A percentile compares a stretch with the other conserved stretches of the same genome.
phyloP scores from a whole-genome alignment of 192 early-diverging fungal genomes.

The Coemansia biformis region DNA sequence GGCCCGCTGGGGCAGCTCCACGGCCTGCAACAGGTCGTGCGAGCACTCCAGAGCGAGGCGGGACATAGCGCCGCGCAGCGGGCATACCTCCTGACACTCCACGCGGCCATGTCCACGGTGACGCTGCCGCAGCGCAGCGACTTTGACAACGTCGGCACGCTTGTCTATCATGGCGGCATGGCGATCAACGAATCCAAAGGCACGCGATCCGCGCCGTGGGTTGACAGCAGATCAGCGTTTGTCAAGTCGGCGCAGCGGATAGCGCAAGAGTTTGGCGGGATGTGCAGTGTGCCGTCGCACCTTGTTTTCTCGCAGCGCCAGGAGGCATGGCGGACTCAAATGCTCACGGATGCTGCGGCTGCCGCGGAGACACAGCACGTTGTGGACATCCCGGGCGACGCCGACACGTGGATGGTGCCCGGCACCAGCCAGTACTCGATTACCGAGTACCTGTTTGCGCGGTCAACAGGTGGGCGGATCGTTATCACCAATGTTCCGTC shows the following conservation, averaged over 20 bases:
- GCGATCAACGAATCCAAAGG: background rate
- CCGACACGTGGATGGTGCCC: constrained; percentile 40
- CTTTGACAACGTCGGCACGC: constrained; percentile 33
- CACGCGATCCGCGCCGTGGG: background rate
- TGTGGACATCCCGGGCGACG: constrained; percentile 13
- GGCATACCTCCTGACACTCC: constrained; percentile 14
- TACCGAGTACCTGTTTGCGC: constrained; percentile 36
- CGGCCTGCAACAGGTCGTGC: constrained; percentile 16
- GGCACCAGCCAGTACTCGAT: constrained; percentile 37
- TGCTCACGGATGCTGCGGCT: constrained; percentile 1
- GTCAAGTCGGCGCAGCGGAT: constrained; percentile 8
- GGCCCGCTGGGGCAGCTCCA: constrained; percentile 33
- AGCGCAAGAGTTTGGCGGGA: constrained; percentile 24
- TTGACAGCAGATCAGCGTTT: background rate
- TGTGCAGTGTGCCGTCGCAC: constrained; percentile 24
- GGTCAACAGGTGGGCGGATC: constrained; percentile 7
- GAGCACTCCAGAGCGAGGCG: constrained; percentile 10
- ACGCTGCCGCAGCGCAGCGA: constrained; percentile 35
- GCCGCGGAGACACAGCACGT: constrained; percentile 2
- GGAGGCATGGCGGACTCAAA: constrained; percentile 10
- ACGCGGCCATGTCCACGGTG: constrained; percentile 8
- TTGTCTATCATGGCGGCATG: constrained; percentile 6
- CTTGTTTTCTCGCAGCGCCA: constrained; percentile 30
- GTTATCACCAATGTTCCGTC: constrained; percentile 9
- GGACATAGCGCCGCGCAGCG: constrained; percentile 3